These are phyloP conservation scores for Wallacemonas sp. DNA, from an alignment of 208 protist species.

Conservation along the genomic window DNA sequence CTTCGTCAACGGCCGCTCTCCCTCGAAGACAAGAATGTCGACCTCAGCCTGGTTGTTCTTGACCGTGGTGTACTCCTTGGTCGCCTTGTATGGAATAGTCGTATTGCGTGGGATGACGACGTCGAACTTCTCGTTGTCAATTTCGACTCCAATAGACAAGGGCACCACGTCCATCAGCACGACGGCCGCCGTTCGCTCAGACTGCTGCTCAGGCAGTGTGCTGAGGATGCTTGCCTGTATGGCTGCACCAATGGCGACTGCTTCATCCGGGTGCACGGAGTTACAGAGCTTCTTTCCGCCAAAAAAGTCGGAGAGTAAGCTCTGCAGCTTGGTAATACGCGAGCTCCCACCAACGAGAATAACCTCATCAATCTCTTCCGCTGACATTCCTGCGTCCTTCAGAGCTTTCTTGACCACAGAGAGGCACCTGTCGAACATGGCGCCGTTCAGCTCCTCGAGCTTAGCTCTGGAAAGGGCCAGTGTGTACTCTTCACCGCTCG, in stretches of 20 bases:
- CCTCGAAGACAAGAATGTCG: slow-evolving; percentile 99
- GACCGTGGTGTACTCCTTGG: slow-evolving; percentile 97
- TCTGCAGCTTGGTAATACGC: slow-evolving; percentile 97
- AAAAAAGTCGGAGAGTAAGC: slow-evolving; percentile 70
- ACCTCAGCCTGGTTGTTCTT: slow-evolving; percentile 98
- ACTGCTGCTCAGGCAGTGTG: slow-evolving; percentile 70
- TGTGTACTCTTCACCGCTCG: slow-evolving; percentile 96
- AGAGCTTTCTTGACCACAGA: slow-evolving; percentile 84
- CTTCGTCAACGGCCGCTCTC: slow-evolving; percentile 96
- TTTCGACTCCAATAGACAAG: slow-evolving; percentile 96
- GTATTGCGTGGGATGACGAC: slow-evolving; percentile 88
- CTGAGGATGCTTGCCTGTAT: slow-evolving; percentile 96
- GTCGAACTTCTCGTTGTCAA: slow-evolving; percentile 95
- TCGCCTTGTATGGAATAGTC: slow-evolving; percentile 80
- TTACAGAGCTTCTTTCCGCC: slow-evolving; percentile 90
- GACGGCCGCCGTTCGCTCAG: slow-evolving; percentile 87
- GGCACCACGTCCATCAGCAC: slow-evolving; percentile 96
- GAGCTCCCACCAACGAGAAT: slow-evolving; percentile 96
- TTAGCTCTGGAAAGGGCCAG: slow-evolving; percentile 94
- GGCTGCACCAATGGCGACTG: slow-evolving; percentile 99
- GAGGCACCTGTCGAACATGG: slow-evolving; percentile 82
- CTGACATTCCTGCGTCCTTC: slow-evolving; percentile 84
- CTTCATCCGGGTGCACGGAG: slow-evolving; percentile 96
- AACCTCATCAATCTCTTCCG: slow-evolving; percentile 86
- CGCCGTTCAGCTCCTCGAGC: slow-evolving; percentile 96